phyloP scores from a whole-genome alignment of 768 basidiomycete species.

The Leucocoprinus birnbaumii region DNA sequence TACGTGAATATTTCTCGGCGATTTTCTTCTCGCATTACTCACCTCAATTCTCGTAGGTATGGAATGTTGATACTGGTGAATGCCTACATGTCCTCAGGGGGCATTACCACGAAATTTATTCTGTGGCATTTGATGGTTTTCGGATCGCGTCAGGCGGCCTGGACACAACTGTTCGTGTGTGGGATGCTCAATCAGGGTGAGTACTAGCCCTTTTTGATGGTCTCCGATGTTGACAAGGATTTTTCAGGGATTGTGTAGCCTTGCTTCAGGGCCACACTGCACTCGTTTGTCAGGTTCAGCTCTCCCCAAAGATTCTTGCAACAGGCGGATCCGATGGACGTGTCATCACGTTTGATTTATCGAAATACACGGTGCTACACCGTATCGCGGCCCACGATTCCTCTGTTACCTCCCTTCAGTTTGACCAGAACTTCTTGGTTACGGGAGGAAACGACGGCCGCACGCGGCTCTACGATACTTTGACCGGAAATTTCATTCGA shows the following conservation, averaged over 20 bases:
- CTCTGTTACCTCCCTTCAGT: slow-evolving; percentile 83
- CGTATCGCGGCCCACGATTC: slow-evolving; percentile 89
- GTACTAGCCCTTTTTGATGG: slow-evolving; percentile 19
- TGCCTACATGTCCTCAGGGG: slow-evolving; percentile 81
- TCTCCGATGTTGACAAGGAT: slow-evolving; percentile 4
- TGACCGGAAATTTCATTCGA: slow-evolving; percentile 65
- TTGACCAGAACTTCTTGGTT: slow-evolving; percentile 78
- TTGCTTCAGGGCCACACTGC: slow-evolving; percentile 89
- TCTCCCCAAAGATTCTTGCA: slow-evolving; percentile 63
- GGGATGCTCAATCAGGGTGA: slow-evolving; percentile 86
- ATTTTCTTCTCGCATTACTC: neutral
- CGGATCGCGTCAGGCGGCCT: slow-evolving; percentile 83
- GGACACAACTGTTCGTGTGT: slow-evolving; percentile 91
- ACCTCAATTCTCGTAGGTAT: slow-evolving; percentile 48
- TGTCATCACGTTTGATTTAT: slow-evolving; percentile 40
- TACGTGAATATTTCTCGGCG: slow-evolving; percentile 30
- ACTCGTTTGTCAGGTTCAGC: slow-evolving; percentile 88
- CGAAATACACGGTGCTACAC: slow-evolving; percentile 42
- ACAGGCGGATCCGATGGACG: slow-evolving; percentile 91
- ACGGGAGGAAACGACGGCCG: slow-evolving; percentile 86
- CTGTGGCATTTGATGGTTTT: slow-evolving; percentile 86
- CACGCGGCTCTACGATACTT: slow-evolving; percentile 68
- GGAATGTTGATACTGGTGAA: slow-evolving; percentile 88
- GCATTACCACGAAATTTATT: slow-evolving; percentile 87
- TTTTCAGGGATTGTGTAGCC: slow-evolving; percentile 70